phyloP scores from a whole-genome alignment of 495 filamentous ascomycete species.

The Tirmania nivea region DNA sequence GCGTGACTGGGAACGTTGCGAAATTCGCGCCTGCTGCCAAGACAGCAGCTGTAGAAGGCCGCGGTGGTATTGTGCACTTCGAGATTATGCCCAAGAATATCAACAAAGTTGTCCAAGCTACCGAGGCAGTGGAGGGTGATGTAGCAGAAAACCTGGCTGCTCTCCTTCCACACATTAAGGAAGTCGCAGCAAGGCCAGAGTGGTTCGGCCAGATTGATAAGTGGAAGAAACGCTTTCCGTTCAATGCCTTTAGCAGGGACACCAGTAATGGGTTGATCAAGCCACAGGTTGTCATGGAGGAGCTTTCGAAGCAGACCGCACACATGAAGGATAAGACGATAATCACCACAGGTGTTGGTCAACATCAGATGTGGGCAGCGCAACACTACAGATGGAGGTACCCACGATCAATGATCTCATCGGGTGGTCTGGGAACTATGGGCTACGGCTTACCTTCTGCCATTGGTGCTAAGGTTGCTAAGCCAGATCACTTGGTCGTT shows the following conservation, averaged over 20 bases:
- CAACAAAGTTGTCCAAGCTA: slow-evolving; percentile 68
- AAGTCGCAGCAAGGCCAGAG: slow-evolving; percentile 41
- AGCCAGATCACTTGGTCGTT: slow-evolving; percentile 64
- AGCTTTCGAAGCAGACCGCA: slow-evolving; percentile 51
- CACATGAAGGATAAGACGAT: slow-evolving; percentile 56
- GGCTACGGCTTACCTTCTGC: slow-evolving; percentile 80
- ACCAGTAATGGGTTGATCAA: slow-evolving; percentile 54
- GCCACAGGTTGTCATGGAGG: slow-evolving; percentile 68
- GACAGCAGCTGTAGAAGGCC: slow-evolving; percentile 42
- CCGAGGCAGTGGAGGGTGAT: slow-evolving; percentile 59
- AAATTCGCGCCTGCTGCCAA: slow-evolving; percentile 50
- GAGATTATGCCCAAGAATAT: slow-evolving; percentile 74
- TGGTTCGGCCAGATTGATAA: slow-evolving; percentile 75
- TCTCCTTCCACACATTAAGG: slow-evolving; percentile 46
- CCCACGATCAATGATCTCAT: slow-evolving; percentile 74
- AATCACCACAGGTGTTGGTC: slow-evolving; percentile 79
- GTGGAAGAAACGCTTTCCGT: slow-evolving; percentile 74
- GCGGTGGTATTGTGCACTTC: slow-evolving; percentile 61
- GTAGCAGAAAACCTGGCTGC: slow-evolving; percentile 45
- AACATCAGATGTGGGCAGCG: slow-evolving; percentile 95
- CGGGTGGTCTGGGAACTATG: slow-evolving; percentile 87
- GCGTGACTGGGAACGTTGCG: slow-evolving; percentile 40
- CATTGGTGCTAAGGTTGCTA: slow-evolving; percentile 82
- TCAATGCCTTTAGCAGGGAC: slow-evolving; percentile 49
- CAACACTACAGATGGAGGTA: slow-evolving; percentile 84